Percentiles rank a stretch among this genome's conserved stretches.
Conservation (phyloP, 108 stramenopile genomes). For the Cyclotella sp. region DNA sequence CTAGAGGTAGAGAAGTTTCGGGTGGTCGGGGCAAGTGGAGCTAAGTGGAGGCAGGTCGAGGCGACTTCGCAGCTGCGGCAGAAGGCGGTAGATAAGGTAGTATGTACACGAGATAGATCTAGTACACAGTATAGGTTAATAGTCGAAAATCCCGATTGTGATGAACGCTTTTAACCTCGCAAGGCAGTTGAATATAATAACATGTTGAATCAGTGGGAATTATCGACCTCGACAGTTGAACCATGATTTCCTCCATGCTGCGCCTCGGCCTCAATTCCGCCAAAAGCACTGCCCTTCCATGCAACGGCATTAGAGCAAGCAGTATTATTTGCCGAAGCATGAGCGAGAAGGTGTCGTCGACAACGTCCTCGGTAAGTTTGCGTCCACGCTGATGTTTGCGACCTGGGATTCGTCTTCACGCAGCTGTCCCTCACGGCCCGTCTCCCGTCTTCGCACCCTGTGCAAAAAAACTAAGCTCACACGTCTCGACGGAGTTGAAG, state of each 20-base stretch:
- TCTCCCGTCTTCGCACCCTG: neutral
- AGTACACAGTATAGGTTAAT: no score
- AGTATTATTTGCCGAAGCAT: slow-evolving; percentile 60
- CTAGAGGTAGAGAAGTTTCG: no score
- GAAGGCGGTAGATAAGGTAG: no score
- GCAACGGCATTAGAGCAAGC: neutral
- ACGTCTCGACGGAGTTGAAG: slow-evolving; percentile 80
- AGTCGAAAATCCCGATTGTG: neutral
- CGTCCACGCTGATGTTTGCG: neutral
- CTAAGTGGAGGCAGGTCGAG: neutral
- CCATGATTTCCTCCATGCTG: slow-evolving; percentile 44
- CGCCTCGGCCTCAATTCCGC: slow-evolving; percentile 28
- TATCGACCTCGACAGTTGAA: neutral
- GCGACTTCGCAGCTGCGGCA: no score
- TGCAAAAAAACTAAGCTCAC: slow-evolving; percentile 56
- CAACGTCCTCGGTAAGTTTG: slow-evolving; percentile 79
- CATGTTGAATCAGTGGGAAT: neutral
- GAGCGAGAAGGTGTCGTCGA: slow-evolving; percentile 73
- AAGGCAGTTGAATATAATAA: neutral
- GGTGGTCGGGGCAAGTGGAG: no score
- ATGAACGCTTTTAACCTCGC: neutral
- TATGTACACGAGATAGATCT: no score
- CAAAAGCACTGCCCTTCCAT: slow-evolving; percentile 11
- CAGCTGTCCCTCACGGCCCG: no score
- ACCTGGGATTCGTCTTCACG: no score